Evolutionary conservation across 495 filamentous ascomycete genomes (phyloP), one percentile per base, ranked within the genome.

Genomic region (Chaetomidium leptoderma): DNA sequence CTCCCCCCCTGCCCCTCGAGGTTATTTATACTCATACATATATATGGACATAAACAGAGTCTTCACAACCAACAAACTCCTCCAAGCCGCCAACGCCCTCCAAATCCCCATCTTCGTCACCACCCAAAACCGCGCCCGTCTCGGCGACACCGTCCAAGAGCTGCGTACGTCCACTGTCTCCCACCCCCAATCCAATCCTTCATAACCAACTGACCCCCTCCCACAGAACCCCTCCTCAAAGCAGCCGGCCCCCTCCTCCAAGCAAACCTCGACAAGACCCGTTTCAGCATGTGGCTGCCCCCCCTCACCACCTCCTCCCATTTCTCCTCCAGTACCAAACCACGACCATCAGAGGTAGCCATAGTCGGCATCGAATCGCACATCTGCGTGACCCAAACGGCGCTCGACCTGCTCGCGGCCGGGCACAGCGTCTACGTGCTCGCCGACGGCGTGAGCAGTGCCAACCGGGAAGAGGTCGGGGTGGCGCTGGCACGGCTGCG

Each of bases 341-440:
- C 6, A 11, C 37, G n/a, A 42, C 33, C 10, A 6, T 8, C 21
- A 27, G 70, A 76, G 29, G 71, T 89, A 21, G 84, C 79, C 11
- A 78, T 92, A 51, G 86, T 95, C 6, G 93, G 93, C 10, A 95
- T 98, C 65, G 93, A 98, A 72, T 80, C 82, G 24, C 93, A 98
- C 70, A 92, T 98, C 66, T 98, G 93, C 74, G 85, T 98, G 3
- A 90, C 89, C 59, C 92, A 97, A 76, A 97, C 92, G 23, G 83
- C 88, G 29, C 77, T 97, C 2, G 93, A 97, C 72, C 68, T 95
- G 24, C 69, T 95, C 5, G 72, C 69, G 44, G 79, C 80, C 2
- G 90, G 89, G 0, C 89, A 96, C 70, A 73, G 80, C 43, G 92
- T 97, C 8, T 96, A 95, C 65, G 74, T 97, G 5, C 72, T 97